Base-by-base conservation (phyloP, 805 yeast species). In the Zygoascus biomembranicola region DNA sequence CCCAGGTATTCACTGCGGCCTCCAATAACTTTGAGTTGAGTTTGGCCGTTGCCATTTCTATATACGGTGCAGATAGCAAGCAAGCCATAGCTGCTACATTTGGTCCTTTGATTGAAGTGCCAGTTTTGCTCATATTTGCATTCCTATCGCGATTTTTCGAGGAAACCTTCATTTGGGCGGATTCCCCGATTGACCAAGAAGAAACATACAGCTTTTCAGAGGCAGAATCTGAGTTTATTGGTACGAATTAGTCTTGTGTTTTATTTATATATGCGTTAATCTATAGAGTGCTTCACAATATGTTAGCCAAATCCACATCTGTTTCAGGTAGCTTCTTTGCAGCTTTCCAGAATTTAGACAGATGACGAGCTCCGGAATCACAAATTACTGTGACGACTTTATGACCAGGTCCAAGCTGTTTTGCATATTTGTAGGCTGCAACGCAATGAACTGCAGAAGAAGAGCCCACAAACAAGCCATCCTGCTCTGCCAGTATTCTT, bases 371-470 rank as follows among this genome's bases (percentile, higher is more conserved):
- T 0, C 99, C 99, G 5, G 95, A 82, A 66, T 92, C 99, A 66
- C 98, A 94, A 1, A 96, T 87, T 48, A 94, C 77, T 18, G 95
- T 80, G 5, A 92, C 95, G 20, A 92, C 81, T 18, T 73, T 78
- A 50, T 85, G 78, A 1, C 90, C 90, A 0, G 83, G 74, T 66
- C 70, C 78, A 52, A 51, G 78, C 28, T 66, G 63, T 52, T 69
- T 64, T 2, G 89, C 87, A 8, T 80, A 69, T 57, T 79, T 74
- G 5, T 81, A 77, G 0, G 96, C 95, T 0, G 96, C 97, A 5
- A 88, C 96, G 43, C 96, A 90, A 65, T 90, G 90, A 26, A 94
- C 83, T 0, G 96, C 96, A n/a, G 95, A 84, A 45, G 96, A 87
- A 28, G 95, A 84, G 1, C 99, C 99, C 64, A 90, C 78, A 67